Base-by-base conservation (phyloP, 805 yeast genomes). In the Teunomyces aglyptinius region DNA sequence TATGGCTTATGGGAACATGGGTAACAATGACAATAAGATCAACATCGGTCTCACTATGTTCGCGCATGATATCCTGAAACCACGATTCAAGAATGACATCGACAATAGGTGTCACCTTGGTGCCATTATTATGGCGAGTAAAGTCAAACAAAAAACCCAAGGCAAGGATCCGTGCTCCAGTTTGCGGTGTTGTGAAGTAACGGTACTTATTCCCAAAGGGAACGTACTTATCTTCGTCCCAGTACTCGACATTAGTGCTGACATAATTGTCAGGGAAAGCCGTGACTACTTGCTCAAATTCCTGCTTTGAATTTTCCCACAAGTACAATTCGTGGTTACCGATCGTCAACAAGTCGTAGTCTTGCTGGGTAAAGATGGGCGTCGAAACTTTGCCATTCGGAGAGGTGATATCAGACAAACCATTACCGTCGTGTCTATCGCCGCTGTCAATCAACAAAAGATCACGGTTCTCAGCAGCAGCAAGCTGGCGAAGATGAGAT, bases 401-500 rank as follows among this genome's bases (percentile, higher is more conserved):
- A 2, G 28, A 45, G 0, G 96, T 85, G 11, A 86, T 82, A 66
- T 92, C 97, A 33, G 89, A 77, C 10, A 90, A 67, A 0, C 98
- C 98, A 60, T 89, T 91, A 1, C 98, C 98, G 63, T 92, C 98
- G 56, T 89, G 96, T 51, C 89, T 82, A 64, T 92, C 98, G 4
- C 98, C 98, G 1, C 95, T 82, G 59, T 92, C 98, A 2, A 92
- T 75, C 4, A 90, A 57, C 3, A 92, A 55, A 15, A 91, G 61
- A 58, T 92, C 98, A 15, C 74, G 80, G 1, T 73, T 75, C 8
- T 71, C 61, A 0, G 38, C 49, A 19, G 66, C 70, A 0, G 88
- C 83, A 15, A 58, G 55, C 0, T 58, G 51, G 28, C 71, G 69
- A 55, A 91, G 61, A 46, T 78, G 80, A 4, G 64, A 52, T 0